Base-by-base conservation (phyloP, 306 rosid genomes). In the Lathyrus aphaca region DNA sequence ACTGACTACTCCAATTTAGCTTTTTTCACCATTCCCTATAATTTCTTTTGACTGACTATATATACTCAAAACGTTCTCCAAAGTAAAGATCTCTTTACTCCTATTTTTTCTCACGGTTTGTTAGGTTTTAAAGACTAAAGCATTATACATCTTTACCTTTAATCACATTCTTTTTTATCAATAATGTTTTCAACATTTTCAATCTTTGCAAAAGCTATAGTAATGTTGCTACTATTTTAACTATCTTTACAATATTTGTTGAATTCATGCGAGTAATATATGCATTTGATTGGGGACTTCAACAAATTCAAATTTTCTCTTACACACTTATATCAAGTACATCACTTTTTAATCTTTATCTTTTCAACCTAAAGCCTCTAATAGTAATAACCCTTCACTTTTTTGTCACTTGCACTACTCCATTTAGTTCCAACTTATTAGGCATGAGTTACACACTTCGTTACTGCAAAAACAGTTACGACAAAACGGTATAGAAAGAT, bases 31-130 rank as follows among this genome's bases (percentile, higher is more conserved):
- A 67, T 61, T 82, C 73, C 82, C 96, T 8, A 82, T 74, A 74
- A 81, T 76, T 81, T 90, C 90, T 88, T 87, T 92, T 86, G 95
- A 92, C 92, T 86, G 84, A 86, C 92, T 78, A 76, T 72, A 30
- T 69, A 30, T 69, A 68, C 74, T 74, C 77, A 74, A 79, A 83
- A 78, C 81, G 72, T 83, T 79, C 79, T 78, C 81, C 85, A 79
- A 85, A 82, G 81, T 82, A 77, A 78, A 70, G 30, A 73, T 49
- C 67, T 79, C 86, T 85, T 85, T 86, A 77, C 77, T 78, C 78
- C 86, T 55, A 64, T 30, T 80, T 79, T 87, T 64, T 63, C 74
- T 84, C 90, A 29, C 30, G 72, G 38, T 64, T 46, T 74, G 79
- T 63, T 55, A 56, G 54, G 13, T 69, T 69, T 42, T 30, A 80